phyloP scores from a whole-genome alignment of 139 green algal species.

The Prasinococcaceae sp. region DNA sequence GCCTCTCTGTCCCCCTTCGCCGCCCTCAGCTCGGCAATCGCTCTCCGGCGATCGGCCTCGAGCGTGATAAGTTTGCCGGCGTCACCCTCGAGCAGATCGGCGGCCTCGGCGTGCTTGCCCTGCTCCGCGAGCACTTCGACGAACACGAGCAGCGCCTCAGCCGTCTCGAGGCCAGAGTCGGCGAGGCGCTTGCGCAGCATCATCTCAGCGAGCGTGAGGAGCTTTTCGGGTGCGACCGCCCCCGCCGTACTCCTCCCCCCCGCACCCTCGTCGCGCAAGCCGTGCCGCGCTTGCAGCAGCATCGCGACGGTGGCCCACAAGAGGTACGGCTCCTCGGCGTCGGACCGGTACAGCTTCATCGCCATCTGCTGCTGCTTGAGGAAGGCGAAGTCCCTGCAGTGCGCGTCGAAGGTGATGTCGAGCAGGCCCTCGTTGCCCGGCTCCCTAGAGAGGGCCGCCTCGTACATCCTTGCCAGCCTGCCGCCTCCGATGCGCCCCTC shows the following conservation, averaged over 20 bases:
- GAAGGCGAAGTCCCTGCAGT: background rate
- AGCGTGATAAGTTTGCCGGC: background rate
- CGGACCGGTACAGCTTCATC: constrained; percentile 12
- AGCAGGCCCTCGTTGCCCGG: background rate
- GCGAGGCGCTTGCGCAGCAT: background rate
- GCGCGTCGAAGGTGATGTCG: background rate
- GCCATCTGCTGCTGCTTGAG: constrained; percentile 3
- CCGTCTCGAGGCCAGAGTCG: background rate
- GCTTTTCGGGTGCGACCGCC: too few relatives aligned
- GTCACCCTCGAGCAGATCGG: background rate
- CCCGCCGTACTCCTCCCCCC: too few relatives aligned
- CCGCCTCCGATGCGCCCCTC: too few relatives aligned
- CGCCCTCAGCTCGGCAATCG: background rate
- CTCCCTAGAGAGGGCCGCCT: background rate
- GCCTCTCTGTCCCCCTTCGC: background rate
- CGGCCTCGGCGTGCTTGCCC: background rate
- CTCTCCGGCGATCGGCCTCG: background rate
- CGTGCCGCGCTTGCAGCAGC: constrained; percentile 4
- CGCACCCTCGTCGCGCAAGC: background rate
- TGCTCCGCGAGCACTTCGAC: background rate
- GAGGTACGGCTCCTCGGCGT: constrained; percentile 2
- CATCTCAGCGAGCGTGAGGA: background rate
- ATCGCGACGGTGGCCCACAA: background rate
- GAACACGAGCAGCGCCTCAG: constrained; percentile 5
- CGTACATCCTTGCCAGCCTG: background rate